Evolutionary conservation across 257 asterid species (phyloP).

Genomic region (Gentiana macrophylla): DNA sequence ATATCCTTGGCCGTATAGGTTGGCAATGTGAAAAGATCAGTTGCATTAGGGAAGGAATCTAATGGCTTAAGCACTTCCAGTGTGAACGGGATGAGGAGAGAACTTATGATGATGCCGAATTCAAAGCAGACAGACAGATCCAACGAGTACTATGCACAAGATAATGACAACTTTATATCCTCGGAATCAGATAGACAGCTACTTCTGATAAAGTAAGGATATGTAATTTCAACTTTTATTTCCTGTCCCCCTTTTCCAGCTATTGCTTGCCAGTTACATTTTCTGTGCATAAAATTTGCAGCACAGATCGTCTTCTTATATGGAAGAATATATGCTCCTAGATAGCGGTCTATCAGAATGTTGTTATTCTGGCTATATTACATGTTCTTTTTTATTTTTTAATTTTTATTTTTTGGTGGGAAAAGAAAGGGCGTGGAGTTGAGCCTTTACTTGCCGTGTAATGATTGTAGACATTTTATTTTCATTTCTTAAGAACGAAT

Average conservation of each 20-base stretch:
- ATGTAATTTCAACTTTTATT: neutral
- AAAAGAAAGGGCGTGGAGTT: too few relatives aligned
- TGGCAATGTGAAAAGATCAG: constrained; percentile 60
- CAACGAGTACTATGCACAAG: constrained; percentile 38
- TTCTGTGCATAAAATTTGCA: too few relatives aligned
- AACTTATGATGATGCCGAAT: constrained; percentile 80
- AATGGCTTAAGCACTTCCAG: constrained; percentile 62
- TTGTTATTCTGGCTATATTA: too few relatives aligned
- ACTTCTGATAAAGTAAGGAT: constrained; percentile 71
- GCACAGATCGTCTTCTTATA: too few relatives aligned
- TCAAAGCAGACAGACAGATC: constrained; percentile 47
- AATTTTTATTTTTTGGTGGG: too few relatives aligned
- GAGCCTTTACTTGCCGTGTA: too few relatives aligned
- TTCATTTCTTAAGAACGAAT: too few relatives aligned
- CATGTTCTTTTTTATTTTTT: too few relatives aligned
- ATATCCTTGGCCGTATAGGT: constrained; percentile 36
- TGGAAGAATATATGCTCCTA: too few relatives aligned
- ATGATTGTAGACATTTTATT: too few relatives aligned
- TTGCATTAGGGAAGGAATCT: constrained; percentile 41
- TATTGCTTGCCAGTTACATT: too few relatives aligned
- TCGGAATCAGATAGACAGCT: constrained; percentile 87
- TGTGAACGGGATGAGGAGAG: constrained; percentile 69
- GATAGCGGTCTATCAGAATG: too few relatives aligned
- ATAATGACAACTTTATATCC: constrained; percentile 67
- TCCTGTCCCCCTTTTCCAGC: neutral